Evolutionary conservation across 768 basidiomycete species (phyloP), one percentile per base, ranked within the genome.

Genomic region (Agaricus subrufescens): DNA sequence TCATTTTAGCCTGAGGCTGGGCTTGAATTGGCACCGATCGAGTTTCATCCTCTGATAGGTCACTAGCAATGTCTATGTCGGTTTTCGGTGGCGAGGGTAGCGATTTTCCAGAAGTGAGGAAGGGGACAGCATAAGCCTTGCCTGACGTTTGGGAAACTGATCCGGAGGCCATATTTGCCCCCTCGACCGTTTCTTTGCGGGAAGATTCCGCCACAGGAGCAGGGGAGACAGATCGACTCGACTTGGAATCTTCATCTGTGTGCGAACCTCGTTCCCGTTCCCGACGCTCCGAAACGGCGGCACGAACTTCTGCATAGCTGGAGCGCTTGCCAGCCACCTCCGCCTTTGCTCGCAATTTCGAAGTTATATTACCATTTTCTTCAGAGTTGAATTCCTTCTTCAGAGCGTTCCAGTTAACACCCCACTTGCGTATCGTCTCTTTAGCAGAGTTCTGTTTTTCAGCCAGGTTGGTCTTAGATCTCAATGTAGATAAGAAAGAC

Each of bases 391-490:
- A 67, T 54, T 86, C 83, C 67, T 82, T 86, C 71, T 79, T 84
- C 67, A 84, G 64, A 11, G 76, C 77, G 46, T 81, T 75, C 87
- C 91, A 94, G 56, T 84, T 91, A 27, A 85, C 86, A 25, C 93
- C 86, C 93, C 93, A 96, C 67, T 96, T 96, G 57, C 87, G 85
- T 78, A 97, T 87, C 8, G 89, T 81, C 65, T 97, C 95, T 66
- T 87, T 89, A 11, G 94, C 91, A 0, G 89, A 84, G 62, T 90
- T 89, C 67, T 94, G 89, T 66, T 93, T 95, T 69, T 95, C 94
- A 2, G 74, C 75, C 19, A 19, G 19, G 19, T 19, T 19, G 0
- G 86, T 83, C 43, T 86, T 87, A 5, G 90, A 83, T 66, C 88
- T 89, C 51, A 91, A 77, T 25, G 87, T 85, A 15, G 89, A 83